Base-by-base conservation (phyloP, 305 asterid genomes). In the Stenogyne calaminthoides region DNA sequence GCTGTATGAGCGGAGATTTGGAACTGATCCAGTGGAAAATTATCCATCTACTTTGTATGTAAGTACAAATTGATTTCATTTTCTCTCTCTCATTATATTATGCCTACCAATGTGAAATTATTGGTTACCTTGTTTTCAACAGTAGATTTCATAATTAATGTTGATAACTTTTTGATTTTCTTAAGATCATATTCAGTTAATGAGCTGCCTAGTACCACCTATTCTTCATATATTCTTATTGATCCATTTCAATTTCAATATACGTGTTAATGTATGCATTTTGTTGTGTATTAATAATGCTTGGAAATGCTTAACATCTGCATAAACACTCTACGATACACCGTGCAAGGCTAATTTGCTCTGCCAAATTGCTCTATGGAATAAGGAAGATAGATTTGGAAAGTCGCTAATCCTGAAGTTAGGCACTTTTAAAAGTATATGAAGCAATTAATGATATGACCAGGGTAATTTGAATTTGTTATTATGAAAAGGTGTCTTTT, bases 21-120 rank as follows among this genome's bases (percentile, higher is more conserved):
- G 77, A 77, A 77, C 87, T 59, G 85, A 85, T 80, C 73, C 83
- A 64, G 84, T 75, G 59, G 92, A 73, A 52, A 85, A 85, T 76
- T 81, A 80, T 58, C 96, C 93, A 46, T 84, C 95, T 37, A 81
- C 86, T 60, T 86, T 97, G 44, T 71, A 77, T 88, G 98, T 89
- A 80, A 75, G 67, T 70, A 40, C 52, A 67, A 61, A 18, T 49
- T 64, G 37, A 46, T 59, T 59, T 9, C 39, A 3, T 37, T 67
- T 62, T 63, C 71, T 9, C 22, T 66, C 66, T 76, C 44, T 51
- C 49, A 55, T 44, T 34, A 44, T 39, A 47, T 47, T 36, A 54
- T 37, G 6, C 18, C 18, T 42, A 29, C 34, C 22, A 44, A 16
- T 29, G 46, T 10, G 40, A 47, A 12, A 25, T 32, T 32, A 44